phyloP scores from a whole-genome alignment of 805 yeast genomes.

The Nakazawaea ambrosiae region DNA sequence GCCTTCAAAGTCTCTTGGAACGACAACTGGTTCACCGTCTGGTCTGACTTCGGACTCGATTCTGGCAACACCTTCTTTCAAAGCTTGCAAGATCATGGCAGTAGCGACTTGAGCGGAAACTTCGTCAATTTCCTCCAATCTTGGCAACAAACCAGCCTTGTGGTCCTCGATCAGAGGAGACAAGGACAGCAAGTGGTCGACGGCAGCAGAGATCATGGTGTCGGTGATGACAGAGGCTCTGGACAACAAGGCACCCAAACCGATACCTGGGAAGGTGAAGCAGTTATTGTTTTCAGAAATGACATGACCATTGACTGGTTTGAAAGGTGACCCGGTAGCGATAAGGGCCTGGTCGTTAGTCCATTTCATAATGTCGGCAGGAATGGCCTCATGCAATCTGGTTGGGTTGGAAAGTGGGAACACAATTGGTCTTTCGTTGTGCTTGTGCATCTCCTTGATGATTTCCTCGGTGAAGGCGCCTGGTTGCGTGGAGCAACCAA shows the following conservation, averaged over 20 bases:
- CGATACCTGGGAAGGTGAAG: slow-evolving; percentile 97
- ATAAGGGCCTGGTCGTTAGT: slow-evolving; percentile 85
- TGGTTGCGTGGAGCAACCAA: slow-evolving; percentile 94
- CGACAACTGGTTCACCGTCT: slow-evolving; percentile 53
- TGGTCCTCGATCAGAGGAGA: slow-evolving; percentile 77
- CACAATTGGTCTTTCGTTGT: slow-evolving; percentile 81
- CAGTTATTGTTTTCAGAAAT: slow-evolving; percentile 96
- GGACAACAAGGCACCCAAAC: slow-evolving; percentile 88
- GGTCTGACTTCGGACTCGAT: slow-evolving; percentile 70
- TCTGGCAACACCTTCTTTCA: slow-evolving; percentile 79
- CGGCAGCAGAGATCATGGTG: slow-evolving; percentile 93
- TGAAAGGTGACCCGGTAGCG: slow-evolving; percentile 97
- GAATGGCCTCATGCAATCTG: slow-evolving; percentile 88
- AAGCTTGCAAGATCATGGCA: slow-evolving; percentile 83
- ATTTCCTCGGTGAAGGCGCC: slow-evolving; percentile 89
- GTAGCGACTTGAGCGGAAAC: slow-evolving; percentile 91
- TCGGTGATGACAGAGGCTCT: slow-evolving; percentile 80
- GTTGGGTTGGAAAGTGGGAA: slow-evolving; percentile 97
- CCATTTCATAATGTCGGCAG: slow-evolving; percentile 87
- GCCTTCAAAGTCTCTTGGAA: slow-evolving; percentile 73
- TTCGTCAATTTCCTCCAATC: slow-evolving; percentile 78
- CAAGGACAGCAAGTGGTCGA: slow-evolving; percentile 80
- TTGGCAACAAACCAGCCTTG: slow-evolving; percentile 77
- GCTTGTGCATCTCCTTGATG: slow-evolving; percentile 82
- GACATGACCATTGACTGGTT: slow-evolving; percentile 84